Evolutionary conservation across 2,329 filamentous ascomycete genomes (phyloP), one percentile per base, ranked within the genome.

Genomic region (Emericellopsis atlantica): DNA sequence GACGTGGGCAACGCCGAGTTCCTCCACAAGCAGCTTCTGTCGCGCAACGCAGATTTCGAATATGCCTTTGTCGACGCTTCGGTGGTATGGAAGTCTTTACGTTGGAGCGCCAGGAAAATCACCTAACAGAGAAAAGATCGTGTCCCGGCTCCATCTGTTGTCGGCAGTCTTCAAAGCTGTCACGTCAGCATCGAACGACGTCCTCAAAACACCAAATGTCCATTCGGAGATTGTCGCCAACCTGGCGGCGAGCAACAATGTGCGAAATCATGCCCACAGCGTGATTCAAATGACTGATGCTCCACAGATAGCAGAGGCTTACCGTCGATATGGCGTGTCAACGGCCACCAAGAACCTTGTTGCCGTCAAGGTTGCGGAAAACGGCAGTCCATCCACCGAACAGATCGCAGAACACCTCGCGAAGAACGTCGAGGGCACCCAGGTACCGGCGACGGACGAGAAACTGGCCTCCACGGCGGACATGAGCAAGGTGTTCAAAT

Each of bases 41-140:
- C 77, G 6, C 84, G 85, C 40, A 95, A 96, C 55, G 55, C 76
- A 10, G 80, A 81, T 8, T 96, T 89, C 52, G 88, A 96, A 61
- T 96, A 96, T 67, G 88, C 89, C 29, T 84, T 98, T 49, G 74
- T 98, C 37, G 90, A 98, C 62, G 88, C 88, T 16, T 78, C 76
- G 36, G 76, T 84, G 58, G 81, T 89, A 69, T 45, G 71, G 2
- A 8, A 9, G 14, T n/a, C 36, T 29, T 12, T 6, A 9, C 3
- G 12, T 31, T 8, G 6, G 32, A 40, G 22, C 14, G 36, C 26
- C 6, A 11, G 37, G 10, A 31, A 22, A 32, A 14, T 37, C 11
- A 29, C 4, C 15, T 8, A 14, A 29, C 26, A 9, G 6, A 29
- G 26, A 4, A 29, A 29, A 84, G 81, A 67, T 93, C 43, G 59